These are phyloP conservation scores for Claviceps paspali DNA, from an alignment of 2,329 filamentous ascomycete genomes.

Conservation along the genomic window DNA sequence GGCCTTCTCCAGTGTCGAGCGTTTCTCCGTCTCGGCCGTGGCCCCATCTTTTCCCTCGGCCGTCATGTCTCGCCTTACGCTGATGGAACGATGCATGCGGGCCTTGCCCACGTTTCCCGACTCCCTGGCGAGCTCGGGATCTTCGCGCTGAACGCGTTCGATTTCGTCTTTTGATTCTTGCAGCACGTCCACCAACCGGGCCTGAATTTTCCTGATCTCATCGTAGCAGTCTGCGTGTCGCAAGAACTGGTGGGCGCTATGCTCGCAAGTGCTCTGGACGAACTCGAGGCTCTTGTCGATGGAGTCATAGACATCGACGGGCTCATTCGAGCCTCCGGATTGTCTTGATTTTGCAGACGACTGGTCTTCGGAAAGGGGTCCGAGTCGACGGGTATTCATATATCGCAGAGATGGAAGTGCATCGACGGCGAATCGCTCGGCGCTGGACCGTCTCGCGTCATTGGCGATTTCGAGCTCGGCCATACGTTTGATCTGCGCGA, in stretches of 20 bases:
- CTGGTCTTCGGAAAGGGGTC: constrained; percentile 14
- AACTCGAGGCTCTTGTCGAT: constrained; percentile 67
- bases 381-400: constrained; percentile 22
- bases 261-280: constrained; percentile 69
- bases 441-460: constrained; percentile 26
- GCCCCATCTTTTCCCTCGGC: constrained; percentile 15
- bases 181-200: constrained; percentile 47
- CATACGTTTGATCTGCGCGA: constrained; percentile 47
- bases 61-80: constrained; percentile 32
- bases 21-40: constrained; percentile 11
- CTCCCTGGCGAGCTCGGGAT: constrained; percentile 27
- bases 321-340: not conserved
- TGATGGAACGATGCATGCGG: constrained; percentile 36
- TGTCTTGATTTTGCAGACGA: constrained; percentile 3
- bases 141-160: constrained; percentile 37
- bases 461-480: constrained; percentile 43
- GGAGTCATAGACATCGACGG: constrained; percentile 47
- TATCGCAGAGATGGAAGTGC: constrained; percentile 25
- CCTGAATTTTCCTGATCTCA: constrained; percentile 56
- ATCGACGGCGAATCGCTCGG: constrained; percentile 15
- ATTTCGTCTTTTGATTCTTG: constrained; percentile 45
- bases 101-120: constrained; percentile 24
- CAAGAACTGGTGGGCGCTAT: constrained; percentile 78
- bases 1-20: constrained; percentile 11
- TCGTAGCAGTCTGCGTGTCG: constrained; percentile 71